phyloP scores from a whole-genome alignment of 129 eudicot genomes.

The Artemisia tridentata region DNA sequence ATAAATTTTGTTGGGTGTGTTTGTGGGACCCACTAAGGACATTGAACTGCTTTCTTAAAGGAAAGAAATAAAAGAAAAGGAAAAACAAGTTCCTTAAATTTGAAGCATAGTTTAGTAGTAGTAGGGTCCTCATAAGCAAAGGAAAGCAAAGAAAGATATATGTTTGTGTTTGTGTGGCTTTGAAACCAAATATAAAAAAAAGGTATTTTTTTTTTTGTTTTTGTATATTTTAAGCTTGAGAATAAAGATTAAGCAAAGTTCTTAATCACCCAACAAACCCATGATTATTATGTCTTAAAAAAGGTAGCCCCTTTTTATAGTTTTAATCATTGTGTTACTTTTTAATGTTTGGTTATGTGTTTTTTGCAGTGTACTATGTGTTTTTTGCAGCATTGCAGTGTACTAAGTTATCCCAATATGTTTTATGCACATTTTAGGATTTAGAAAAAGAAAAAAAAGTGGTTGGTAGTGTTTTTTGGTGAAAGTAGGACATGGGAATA shows the following conservation, averaged over 20 bases:
- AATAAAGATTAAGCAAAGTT: slow-evolving; percentile 64
- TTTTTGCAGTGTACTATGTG: slow-evolving; percentile 40
- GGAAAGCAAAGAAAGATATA: slow-evolving; percentile 22
- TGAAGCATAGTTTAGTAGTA: slow-evolving; percentile 43
- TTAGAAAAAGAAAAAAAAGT: slow-evolving; percentile 25
- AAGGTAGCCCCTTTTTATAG: slow-evolving; percentile 9
- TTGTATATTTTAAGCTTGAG: slow-evolving; percentile 34
- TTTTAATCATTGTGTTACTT: neutral
- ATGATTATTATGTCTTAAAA: slow-evolving; percentile 35
- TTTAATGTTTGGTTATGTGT: slow-evolving; percentile 39
- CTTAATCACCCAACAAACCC: slow-evolving; percentile 73
- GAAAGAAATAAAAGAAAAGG: neutral
- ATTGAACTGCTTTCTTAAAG: neutral
- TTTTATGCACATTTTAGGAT: slow-evolving; percentile 35
- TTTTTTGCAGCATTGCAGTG: slow-evolving; percentile 42
- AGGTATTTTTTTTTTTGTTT: slow-evolving; percentile 14
- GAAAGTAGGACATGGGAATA: slow-evolving; percentile 19
- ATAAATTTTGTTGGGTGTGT: neutral
- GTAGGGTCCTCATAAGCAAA: slow-evolving; percentile 57
- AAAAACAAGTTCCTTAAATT: slow-evolving; percentile 46
- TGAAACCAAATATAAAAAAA: neutral
- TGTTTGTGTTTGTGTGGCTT: slow-evolving; percentile 28
- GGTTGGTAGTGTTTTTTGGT: slow-evolving; percentile 2
- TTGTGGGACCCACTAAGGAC: too few species aligned
- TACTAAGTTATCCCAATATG: slow-evolving; percentile 28